A percentile compares a stretch with the other conserved stretches of the same genome.
These are phyloP conservation scores for Colletotrichum ledebouriae DNA, from an alignment of 2,329 filamentous ascomycete species.

Conservation along the genomic window DNA sequence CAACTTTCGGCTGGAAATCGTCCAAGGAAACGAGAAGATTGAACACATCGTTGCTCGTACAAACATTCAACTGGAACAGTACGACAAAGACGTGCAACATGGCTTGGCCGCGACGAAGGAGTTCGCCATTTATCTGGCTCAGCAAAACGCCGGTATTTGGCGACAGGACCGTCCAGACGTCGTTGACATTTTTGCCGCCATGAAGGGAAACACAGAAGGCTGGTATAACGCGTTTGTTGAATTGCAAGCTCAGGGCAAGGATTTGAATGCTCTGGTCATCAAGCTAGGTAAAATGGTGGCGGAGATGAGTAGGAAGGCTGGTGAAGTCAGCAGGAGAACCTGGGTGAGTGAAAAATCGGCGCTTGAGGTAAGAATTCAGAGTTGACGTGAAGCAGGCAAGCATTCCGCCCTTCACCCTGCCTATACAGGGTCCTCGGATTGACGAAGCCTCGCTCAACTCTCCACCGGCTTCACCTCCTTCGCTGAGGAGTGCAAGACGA, in stretches of 20 bases:
- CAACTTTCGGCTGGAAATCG: constrained; percentile 83
- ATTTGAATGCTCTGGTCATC: constrained; percentile 77
- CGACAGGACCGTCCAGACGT: constrained; percentile 73
- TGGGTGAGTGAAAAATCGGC: constrained; percentile 67
- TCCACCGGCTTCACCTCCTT: constrained; percentile 47
- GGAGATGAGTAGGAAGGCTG: constrained; percentile 89
- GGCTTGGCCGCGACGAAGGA: constrained; percentile 82
- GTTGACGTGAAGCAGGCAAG: constrained; percentile 36
- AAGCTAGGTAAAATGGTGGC: constrained; percentile 82
- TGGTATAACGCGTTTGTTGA: constrained; percentile 87
- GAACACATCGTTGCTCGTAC: constrained; percentile 90
- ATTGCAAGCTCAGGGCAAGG: constrained; percentile 79
- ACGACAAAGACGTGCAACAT: constrained; percentile 82
- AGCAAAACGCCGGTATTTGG: constrained; percentile 73
- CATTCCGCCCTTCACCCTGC: constrained; percentile 44
- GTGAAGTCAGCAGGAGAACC: constrained; percentile 83
- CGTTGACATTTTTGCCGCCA: constrained; percentile 84
- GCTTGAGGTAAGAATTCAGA: not conserved
- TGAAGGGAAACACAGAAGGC: constrained; percentile 92
- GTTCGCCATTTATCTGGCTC: constrained; percentile 80
- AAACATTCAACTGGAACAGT: constrained; percentile 79
- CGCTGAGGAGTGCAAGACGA: constrained; percentile 31
- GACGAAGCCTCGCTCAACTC: constrained; percentile 41
- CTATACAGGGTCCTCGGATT: constrained; percentile 42
- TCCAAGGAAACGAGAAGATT: constrained; percentile 90